Evolutionary conservation across 345 rosid genomes (phyloP), one percentile per base, ranked within the genome.

Genomic region (Garcia nutans): DNA sequence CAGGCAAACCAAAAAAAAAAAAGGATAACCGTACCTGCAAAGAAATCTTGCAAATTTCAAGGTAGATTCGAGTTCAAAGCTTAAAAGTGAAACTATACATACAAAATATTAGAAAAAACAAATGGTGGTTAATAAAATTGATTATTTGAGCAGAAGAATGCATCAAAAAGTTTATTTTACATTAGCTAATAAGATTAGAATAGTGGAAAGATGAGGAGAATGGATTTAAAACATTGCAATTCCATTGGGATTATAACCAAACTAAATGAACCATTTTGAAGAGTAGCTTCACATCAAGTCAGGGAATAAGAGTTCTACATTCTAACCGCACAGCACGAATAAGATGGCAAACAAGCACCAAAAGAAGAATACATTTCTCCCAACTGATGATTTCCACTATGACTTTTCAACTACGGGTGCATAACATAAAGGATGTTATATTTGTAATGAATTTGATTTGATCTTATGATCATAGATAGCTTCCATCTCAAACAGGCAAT

Each of bases 41-140:
- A 96, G 96, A 84, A 89, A 96, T 83, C 99, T 91, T 74, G 99
- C 99, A 82, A 93, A 81, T 81, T 96, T 93, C 80, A 93, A 85
- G 26, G 89, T 90, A 75, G 97, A 97, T 87, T 96, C 99, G 59
- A 96, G 97, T 79, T 96, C 99, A 89, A 96, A 96, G 88, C 96
- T 92, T 77, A 96, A 77, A 16, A 98, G 99, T 20, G 98, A 96
- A 80, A 96, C 98, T 82, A 97, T 93, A 93, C 83, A 87, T 56
- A 71, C 56, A 71, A 83, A 79, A 28, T 68, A 70, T 55, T 56
- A 74, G 0, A 22, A 64, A n/a, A 74, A 64, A 71, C 41, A 37
- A 37, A 37, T 37, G 47, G 44, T 55, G 33, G 62, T 74, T 76
- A 76, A 72, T 33, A 73, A 11, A 73, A 65, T 42, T 11, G 44